Percentiles rank a stretch among this genome's conserved stretches.
These are phyloP conservation scores for Globisporangium paddicum DNA, from an alignment of 352 stramenopile species.

Conservation along the genomic window DNA sequence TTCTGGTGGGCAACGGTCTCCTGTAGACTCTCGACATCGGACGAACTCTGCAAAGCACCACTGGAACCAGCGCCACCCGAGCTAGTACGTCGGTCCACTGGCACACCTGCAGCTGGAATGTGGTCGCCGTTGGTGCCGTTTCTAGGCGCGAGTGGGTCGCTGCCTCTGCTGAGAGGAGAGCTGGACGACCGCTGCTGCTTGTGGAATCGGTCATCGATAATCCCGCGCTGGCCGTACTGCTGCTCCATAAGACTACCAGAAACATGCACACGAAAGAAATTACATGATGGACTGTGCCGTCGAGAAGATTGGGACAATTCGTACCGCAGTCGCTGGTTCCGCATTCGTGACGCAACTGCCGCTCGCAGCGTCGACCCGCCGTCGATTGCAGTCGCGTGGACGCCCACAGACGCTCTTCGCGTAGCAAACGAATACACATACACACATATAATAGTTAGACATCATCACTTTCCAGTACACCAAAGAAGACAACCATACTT, in stretches of 20 bases:
- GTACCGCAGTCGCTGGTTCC: constrained; percentile 70
- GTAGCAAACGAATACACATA: too few relatives aligned
- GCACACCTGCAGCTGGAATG: background rate
- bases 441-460: background rate
- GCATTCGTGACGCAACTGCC: constrained; percentile 75
- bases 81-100: background rate
- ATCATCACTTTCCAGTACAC: background rate
- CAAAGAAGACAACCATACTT: background rate
- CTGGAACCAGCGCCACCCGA: background rate
- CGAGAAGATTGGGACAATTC: too few relatives aligned
- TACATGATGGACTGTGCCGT: too few relatives aligned
- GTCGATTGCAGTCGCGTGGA: constrained; percentile 66
- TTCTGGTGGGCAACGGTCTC: constrained; percentile 69
- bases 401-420: constrained; percentile 41
- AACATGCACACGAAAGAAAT: too few relatives aligned
- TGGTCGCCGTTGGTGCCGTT: background rate
- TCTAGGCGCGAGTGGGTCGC: background rate
- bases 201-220: constrained; percentile 27
- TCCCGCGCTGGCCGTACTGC: constrained; percentile 46
- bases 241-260: constrained; percentile 70
- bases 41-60: background rate
- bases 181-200: constrained; percentile 17
- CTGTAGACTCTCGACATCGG: constrained; percentile 41
- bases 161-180: constrained; percentile 2
- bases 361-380: constrained; percentile 70